phyloP scores from a whole-genome alignment of 192 early-diverging fungal genomes.

The Coemansia guatemalensis region DNA sequence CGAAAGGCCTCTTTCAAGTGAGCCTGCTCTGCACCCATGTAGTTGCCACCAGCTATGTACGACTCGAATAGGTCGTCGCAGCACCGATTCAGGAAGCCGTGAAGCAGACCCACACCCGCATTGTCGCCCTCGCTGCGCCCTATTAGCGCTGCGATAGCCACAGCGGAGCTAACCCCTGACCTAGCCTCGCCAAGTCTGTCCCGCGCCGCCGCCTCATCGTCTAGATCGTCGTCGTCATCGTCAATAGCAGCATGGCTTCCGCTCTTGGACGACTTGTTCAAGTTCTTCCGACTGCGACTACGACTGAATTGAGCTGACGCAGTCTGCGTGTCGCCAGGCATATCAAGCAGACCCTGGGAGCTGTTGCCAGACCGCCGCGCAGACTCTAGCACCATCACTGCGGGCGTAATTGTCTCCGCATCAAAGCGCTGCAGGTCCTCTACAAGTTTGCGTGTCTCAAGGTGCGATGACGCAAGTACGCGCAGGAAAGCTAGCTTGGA shows the following conservation, averaged over 20 bases:
- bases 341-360: conserved; percentile 47
- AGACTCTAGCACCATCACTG: conserved; percentile 48
- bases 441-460: conserved; percentile 70
- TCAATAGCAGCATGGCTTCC: conserved; percentile 24
- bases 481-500: conserved; percentile 83
- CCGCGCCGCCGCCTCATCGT: conserved; percentile 44
- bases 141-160: conserved; percentile 50
- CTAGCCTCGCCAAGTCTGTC: conserved; percentile 44
- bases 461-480: conserved; percentile 68
- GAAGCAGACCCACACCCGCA: conserved; percentile 57
- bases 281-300: conserved; percentile 46
- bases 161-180: conserved; percentile 47
- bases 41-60: conserved; percentile 86
- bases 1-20: conserved; percentile 70
- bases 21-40: conserved; percentile 73
- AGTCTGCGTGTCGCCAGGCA: conserved; percentile 39
- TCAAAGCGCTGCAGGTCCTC: conserved; percentile 81
- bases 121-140: conserved; percentile 52
- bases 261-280: conserved; percentile 2
- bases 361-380: conserved; percentile 39
- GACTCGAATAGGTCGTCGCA: conserved; percentile 96
- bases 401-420: conserved; percentile 57
- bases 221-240: conserved; percentile 45
- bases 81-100: conserved; percentile 78
- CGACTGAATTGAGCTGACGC: conserved; percentile 52